Evolutionary conservation across 1,284 basidiomycete genomes (phyloP), one percentile per base, ranked within the genome.

Genomic region (Sanghuangporus sanghuang): DNA sequence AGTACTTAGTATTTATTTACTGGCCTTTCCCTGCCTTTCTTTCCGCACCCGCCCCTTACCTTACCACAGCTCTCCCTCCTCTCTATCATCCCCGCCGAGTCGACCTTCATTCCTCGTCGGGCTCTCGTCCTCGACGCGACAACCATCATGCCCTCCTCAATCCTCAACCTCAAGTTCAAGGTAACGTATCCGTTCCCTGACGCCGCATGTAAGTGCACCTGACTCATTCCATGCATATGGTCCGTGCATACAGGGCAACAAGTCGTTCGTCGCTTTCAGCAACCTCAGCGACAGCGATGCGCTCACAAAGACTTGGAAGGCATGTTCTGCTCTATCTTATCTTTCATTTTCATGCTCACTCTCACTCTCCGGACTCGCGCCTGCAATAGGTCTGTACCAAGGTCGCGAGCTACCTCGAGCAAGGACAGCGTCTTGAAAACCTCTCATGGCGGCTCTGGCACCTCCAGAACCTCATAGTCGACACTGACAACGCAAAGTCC

Each of bases 91-190:
- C 52, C 54, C 35, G 57, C 36, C 23, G 32, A 2, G 32, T 50
- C 42, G 16, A 23, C 11, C 27, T 50, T 36, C 38, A 27, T 8
- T 32, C 44, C 8, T n/a, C 57, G 57, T 16, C 44, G 16, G 38
- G 16, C 16, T 14, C 53, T 18, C 53, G 38, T 11, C 36, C 11
- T 18, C 36, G 44, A 39, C 63, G 58, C 27, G 57, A 52, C 58
- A 44, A 50, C 55, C 12, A 27, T 23, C 7, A 66, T 66, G 64
- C 64, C 64, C 61, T 48, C 88, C 80, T 85, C 85, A 76, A 90
- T 90, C 77, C 85, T 89, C 80, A 90, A 90, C 76, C 86, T 90
- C 84, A 90, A 90, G 84, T 90, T 90, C 84, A 90, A 90, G 82
- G 88, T 88, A 35, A 67, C 32, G 57, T 38, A 4, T 46, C 40